Evolutionary conservation across 2,329 filamentous ascomycete genomes (phyloP).

Genomic region (Penicillium sp.): DNA sequence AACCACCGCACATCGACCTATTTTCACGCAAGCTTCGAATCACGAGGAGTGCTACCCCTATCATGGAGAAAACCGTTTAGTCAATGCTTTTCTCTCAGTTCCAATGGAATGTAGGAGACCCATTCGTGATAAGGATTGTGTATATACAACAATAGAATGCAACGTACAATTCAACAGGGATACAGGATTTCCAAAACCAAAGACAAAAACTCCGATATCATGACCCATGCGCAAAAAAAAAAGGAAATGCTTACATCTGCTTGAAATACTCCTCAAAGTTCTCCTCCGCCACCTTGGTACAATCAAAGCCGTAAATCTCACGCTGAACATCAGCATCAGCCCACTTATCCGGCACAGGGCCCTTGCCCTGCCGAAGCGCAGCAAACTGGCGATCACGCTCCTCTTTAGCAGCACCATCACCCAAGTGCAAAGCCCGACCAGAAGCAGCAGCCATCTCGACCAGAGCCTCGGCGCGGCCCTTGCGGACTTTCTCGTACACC

Average conservation of each 20-base stretch:
- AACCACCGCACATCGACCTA: not conserved
- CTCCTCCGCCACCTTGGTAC: slow-evolving; percentile 56
- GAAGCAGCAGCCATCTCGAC: slow-evolving; percentile 59
- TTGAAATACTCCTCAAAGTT: slow-evolving; percentile 53
- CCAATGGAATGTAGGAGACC: not conserved
- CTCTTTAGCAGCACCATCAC: slow-evolving; percentile 60
- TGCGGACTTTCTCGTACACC: slow-evolving; percentile 59
- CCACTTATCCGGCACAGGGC: slow-evolving; percentile 63
- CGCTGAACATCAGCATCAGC: slow-evolving; percentile 68
- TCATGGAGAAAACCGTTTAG: slow-evolving; percentile 1
- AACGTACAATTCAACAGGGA: not conserved
- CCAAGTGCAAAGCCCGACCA: slow-evolving; percentile 58
- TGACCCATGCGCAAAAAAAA: slow-evolving; percentile 4
- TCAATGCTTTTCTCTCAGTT: slow-evolving; percentile 2
- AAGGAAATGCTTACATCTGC: slow-evolving; percentile 21
- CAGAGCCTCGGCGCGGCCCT: slow-evolving; percentile 57
- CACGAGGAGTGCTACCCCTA: slow-evolving; percentile 7
- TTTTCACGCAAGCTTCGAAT: slow-evolving; percentile 8
- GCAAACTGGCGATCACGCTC: slow-evolving; percentile 60
- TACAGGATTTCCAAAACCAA: not conserved
- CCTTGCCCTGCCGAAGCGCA: slow-evolving; percentile 52
- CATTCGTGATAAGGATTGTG: not conserved
- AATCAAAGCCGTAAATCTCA: slow-evolving; percentile 67
- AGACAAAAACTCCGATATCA: not conserved
- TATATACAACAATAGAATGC: slow-evolving; percentile 6